Evolutionary conservation across 2,329 filamentous ascomycete species (phyloP).

Genomic region (Samsoniella hepiali): DNA sequence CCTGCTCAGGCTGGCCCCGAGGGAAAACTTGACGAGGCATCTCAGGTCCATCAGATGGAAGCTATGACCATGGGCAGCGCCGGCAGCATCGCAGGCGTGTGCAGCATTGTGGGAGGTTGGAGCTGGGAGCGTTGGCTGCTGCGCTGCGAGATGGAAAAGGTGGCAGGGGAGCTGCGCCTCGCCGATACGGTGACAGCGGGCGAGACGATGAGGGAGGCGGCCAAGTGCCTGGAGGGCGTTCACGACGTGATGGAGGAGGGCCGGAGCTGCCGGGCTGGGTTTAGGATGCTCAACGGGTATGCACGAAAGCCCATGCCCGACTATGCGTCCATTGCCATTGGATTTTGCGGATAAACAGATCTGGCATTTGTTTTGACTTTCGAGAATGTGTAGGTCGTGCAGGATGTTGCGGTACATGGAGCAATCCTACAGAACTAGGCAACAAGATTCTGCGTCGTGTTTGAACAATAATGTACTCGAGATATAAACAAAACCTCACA

Average conservation of each 20-base stretch:
- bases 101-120: constrained; percentile 81
- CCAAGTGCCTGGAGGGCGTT: constrained; percentile 58
- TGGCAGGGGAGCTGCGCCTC: constrained; percentile 61
- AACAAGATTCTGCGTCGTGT: not conserved
- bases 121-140: constrained; percentile 97
- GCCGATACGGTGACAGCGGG: constrained; percentile 51
- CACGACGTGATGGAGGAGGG: constrained; percentile 63
- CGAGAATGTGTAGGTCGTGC: not conserved
- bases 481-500: not conserved
- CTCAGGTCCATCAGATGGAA: constrained; percentile 53
- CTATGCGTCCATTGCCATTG: constrained; percentile 15
- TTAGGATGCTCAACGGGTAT: constrained; percentile 61
- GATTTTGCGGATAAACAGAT: not conserved
- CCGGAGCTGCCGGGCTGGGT: constrained; percentile 54
- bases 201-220: constrained; percentile 52
- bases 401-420: not conserved
- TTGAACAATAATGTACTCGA: not conserved
- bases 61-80: constrained; percentile 65
- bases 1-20: constrained; percentile 33
- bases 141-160: constrained; percentile 78
- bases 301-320: constrained; percentile 50
- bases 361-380: not conserved
- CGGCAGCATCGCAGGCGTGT: constrained; percentile 68
- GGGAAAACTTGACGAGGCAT: constrained; percentile 39
- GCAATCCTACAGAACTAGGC: not conserved